Conservation (phyloP, 31 red algal genomes). For the Asparagopsis taxiformis region DNA sequence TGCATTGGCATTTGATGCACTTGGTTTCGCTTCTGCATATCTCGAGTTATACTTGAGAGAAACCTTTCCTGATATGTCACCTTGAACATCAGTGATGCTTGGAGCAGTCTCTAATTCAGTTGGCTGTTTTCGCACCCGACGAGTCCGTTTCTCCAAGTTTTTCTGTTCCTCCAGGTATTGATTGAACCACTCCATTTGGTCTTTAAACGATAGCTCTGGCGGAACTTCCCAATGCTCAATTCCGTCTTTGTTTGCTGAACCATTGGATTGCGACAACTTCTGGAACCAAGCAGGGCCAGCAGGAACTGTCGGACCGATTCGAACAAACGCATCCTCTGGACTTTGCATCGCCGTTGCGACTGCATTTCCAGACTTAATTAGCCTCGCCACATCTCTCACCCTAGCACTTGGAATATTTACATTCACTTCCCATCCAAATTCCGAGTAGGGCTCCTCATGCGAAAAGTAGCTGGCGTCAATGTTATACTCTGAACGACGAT, state of each 20-base stretch:
- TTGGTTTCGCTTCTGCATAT: constrained; percentile 3
- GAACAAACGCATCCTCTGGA: neutral
- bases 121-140: neutral
- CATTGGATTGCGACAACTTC: constrained; percentile 25
- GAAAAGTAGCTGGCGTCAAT: constrained; percentile 26
- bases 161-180: constrained; percentile 24
- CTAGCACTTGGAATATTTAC: constrained; percentile 22
- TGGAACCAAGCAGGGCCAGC: constrained; percentile 32
- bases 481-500: constrained; percentile 31
- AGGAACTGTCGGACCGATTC: neutral
- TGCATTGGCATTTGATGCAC: constrained; percentile 11
- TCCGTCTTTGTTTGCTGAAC: neutral
- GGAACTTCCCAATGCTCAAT: constrained; percentile 25
- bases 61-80: constrained; percentile 26
- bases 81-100: constrained; percentile 6
- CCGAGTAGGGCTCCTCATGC: neutral
- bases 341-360: constrained; percentile 34
- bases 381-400: constrained; percentile 21
- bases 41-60: constrained; percentile 34
- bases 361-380: constrained; percentile 39
- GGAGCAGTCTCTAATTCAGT: neutral
- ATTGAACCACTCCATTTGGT: constrained; percentile 29
- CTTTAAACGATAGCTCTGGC: constrained; percentile 13
- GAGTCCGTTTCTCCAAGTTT: neutral
- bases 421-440: constrained; percentile 31